These are phyloP conservation scores for Lactarius deliciosus DNA, from an alignment of 768 basidiomycete genomes.

Conservation along the genomic window DNA sequence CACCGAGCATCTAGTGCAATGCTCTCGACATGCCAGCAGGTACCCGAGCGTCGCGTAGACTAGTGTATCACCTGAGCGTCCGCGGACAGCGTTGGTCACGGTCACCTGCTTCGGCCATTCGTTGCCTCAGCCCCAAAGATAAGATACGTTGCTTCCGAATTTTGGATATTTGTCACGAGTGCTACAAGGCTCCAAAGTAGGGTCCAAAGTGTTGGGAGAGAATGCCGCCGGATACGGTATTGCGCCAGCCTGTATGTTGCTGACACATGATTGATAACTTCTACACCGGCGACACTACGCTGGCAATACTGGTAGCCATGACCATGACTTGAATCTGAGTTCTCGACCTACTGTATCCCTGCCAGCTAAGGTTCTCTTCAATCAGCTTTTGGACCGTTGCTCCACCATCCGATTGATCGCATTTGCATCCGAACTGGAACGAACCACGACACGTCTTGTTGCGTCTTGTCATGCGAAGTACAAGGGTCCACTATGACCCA, in stretches of 20 bases:
- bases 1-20: background rate
- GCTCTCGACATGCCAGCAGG: background rate
- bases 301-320: no score
- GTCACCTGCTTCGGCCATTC: constrained; percentile 22
- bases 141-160: constrained; percentile 2
- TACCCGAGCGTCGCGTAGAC: constrained; percentile 5
- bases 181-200: background rate
- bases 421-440: no score
- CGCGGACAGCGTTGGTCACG: background rate
- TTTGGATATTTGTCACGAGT: background rate
- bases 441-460: no score
- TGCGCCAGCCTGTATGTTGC: background rate
- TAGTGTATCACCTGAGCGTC: constrained; percentile 8
- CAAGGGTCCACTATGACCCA: no score
- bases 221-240: background rate
- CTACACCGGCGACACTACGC: no score
- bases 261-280: background rate
- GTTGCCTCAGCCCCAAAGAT: background rate
- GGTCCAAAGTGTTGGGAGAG: background rate
- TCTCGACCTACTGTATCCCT: no score
- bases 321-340: no score
- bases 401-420: no score
- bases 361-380: no score
- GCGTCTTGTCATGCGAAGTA: no score
- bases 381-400: no score